Evolutionary conservation across 2,329 filamentous ascomycete genomes (phyloP).

Genomic region (Penicillium sp.): DNA sequence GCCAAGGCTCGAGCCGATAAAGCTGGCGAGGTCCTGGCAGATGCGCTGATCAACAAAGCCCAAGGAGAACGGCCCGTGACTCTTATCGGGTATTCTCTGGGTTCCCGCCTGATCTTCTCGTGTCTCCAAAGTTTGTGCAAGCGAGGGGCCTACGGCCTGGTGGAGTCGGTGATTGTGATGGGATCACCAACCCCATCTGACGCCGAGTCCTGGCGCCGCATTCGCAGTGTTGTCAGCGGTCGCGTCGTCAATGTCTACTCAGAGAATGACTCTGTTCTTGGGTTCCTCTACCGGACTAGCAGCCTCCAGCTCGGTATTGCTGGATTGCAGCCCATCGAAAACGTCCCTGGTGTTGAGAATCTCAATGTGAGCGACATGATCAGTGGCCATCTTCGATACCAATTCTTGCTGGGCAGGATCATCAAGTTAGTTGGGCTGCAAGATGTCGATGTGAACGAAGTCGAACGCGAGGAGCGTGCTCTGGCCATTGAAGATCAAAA

Average conservation of each 20-base stretch:
- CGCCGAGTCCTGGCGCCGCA: slow-evolving; percentile 65
- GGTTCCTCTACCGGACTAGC: slow-evolving; percentile 78
- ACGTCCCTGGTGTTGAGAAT: slow-evolving; percentile 53
- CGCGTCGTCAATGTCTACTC: slow-evolving; percentile 84
- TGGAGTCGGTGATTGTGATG: slow-evolving; percentile 79
- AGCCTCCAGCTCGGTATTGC: slow-evolving; percentile 78
- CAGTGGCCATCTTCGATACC: slow-evolving; percentile 65
- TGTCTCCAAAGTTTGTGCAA: slow-evolving; percentile 73
- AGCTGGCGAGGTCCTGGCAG: slow-evolving; percentile 71
- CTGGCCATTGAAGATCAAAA: slow-evolving; percentile 37
- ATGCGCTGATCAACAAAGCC: slow-evolving; percentile 73
- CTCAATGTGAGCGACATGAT: slow-evolving; percentile 61
- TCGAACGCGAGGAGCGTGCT: slow-evolving; percentile 42
- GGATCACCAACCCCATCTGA: slow-evolving; percentile 73
- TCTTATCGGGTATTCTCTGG: slow-evolving; percentile 74
- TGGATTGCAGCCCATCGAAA: slow-evolving; percentile 68
- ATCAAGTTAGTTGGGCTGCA: slow-evolving; percentile 65
- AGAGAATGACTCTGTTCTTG: slow-evolving; percentile 79
- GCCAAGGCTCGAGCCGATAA: slow-evolving; percentile 73
- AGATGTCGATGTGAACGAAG: slow-evolving; percentile 51
- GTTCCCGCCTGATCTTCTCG: slow-evolving; percentile 74
- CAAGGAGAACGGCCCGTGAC: slow-evolving; percentile 79
- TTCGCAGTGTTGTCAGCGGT: slow-evolving; percentile 73
- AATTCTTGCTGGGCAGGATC: slow-evolving; percentile 61
- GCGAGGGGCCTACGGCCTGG: slow-evolving; percentile 71